phyloP scores from a whole-genome alignment of 2,329 filamentous ascomycete genomes.

The Xylariaceae sp. region DNA sequence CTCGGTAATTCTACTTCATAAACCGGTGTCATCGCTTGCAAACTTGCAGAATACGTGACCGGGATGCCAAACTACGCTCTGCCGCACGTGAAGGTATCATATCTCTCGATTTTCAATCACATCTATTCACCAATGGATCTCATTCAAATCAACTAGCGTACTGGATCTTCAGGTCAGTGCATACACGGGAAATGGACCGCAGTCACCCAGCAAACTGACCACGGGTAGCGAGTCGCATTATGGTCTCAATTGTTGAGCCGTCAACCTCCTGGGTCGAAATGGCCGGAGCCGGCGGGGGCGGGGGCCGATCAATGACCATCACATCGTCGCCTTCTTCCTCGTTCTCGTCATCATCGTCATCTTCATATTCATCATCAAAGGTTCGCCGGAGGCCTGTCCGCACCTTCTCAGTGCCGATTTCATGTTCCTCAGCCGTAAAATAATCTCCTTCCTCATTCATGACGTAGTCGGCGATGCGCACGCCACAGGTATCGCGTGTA shows the following conservation, averaged over 20 bases:
- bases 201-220: constrained; percentile 8
- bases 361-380: constrained; percentile 63
- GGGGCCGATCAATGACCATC: constrained; percentile 41
- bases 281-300: constrained; percentile 38
- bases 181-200: neutral
- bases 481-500: constrained; percentile 41
- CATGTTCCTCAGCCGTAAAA: constrained; percentile 75
- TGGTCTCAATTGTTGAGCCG: neutral
- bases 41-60: neutral
- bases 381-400: constrained; percentile 71
- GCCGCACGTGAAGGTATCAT: neutral
- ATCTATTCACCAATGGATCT: too few relatives aligned
- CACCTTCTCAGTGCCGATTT: constrained; percentile 70
- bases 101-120: too few relatives aligned
- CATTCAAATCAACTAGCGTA: too few relatives aligned
- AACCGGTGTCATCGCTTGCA: neutral
- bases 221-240: neutral
- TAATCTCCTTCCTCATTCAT: constrained; percentile 63
- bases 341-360: constrained; percentile 59
- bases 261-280: constrained; percentile 35
- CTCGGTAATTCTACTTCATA: too few relatives aligned
- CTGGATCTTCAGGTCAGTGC: too few relatives aligned
- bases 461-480: constrained; percentile 48
- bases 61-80: neutral
- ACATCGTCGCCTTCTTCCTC: constrained; percentile 51